Evolutionary conservation across 2,329 filamentous ascomycete genomes (phyloP).

Genomic region (Fusarium sambucinum): DNA sequence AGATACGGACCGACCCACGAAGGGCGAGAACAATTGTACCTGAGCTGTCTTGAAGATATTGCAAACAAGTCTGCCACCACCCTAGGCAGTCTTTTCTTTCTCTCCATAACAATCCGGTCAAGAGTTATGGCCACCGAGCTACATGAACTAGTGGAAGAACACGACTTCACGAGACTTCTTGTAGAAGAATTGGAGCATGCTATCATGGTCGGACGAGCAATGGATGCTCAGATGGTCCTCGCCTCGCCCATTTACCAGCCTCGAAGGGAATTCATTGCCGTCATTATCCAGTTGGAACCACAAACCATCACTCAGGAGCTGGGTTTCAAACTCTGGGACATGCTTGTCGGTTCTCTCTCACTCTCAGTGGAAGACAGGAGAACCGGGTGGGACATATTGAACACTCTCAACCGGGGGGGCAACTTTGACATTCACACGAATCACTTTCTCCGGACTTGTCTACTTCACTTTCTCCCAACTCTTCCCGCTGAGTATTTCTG

Average conservation of each 20-base stretch:
- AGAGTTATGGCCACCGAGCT: slow-evolving; percentile 63
- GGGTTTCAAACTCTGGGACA: slow-evolving; percentile 75
- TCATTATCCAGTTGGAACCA: slow-evolving; percentile 71
- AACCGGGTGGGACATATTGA: slow-evolving; percentile 76
- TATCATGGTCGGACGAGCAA: slow-evolving; percentile 49
- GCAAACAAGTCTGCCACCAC: slow-evolving; percentile 71
- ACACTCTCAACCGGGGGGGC: slow-evolving; percentile 58
- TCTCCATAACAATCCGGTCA: slow-evolving; percentile 63
- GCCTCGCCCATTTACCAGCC: slow-evolving; percentile 63
- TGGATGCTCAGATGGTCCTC: slow-evolving; percentile 59
- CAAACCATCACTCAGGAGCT: slow-evolving; percentile 71
- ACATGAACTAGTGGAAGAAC: slow-evolving; percentile 68
- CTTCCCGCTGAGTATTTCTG: slow-evolving; percentile 71
- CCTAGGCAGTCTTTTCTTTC: slow-evolving; percentile 78
- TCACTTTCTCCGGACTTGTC: slow-evolving; percentile 66
- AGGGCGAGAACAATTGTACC: slow-evolving; percentile 72
- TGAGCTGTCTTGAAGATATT: slow-evolving; percentile 77
- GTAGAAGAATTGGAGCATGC: slow-evolving; percentile 74
- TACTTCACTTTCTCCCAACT: slow-evolving; percentile 67
- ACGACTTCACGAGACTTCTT: slow-evolving; percentile 71
- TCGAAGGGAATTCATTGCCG: slow-evolving; percentile 68
- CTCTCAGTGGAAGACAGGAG: slow-evolving; percentile 71
- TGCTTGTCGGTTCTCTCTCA: slow-evolving; percentile 75
- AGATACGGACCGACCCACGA: slow-evolving; percentile 64
- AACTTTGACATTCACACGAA: slow-evolving; percentile 56